Evolutionary conservation across 148 eudicot species (phyloP).

Genomic region (Amaranthus cruentus): DNA sequence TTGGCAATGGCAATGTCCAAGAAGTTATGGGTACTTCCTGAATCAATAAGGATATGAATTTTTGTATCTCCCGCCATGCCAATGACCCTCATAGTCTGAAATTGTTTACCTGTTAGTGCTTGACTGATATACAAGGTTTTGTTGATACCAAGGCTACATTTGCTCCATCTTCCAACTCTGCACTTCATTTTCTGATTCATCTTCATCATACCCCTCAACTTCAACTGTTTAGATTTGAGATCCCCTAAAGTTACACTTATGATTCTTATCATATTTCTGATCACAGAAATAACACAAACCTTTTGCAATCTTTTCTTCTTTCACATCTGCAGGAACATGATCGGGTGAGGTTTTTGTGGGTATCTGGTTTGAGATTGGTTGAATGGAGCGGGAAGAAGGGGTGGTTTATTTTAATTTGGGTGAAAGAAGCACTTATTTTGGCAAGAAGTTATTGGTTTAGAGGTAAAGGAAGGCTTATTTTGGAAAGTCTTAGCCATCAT

Average conservation of each 20-base stretch:
- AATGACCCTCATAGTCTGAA: neutral
- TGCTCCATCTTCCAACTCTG: too few species aligned
- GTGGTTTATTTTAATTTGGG: neutral
- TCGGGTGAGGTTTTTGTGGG: neutral
- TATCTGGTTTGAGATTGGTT: neutral
- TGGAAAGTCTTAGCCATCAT: neutral
- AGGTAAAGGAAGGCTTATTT: neutral
- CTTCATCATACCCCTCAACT: neutral
- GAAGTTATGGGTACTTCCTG: too few species aligned
- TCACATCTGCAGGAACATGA: neutral
- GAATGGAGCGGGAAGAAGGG: neutral
- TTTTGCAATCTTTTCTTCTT: neutral
- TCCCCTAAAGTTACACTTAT: neutral
- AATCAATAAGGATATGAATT: neutral
- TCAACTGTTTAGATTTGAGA: neutral
- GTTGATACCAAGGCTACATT: neutral
- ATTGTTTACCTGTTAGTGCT: neutral
- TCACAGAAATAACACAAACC: neutral
- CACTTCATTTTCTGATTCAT: neutral
- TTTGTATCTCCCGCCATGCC: neutral
- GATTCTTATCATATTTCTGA: neutral
- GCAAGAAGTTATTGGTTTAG: neutral
- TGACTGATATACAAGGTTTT: neutral
- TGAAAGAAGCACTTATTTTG: neutral
- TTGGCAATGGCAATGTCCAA: too few species aligned